Base-by-base conservation (phyloP, 306 rosid genomes). In the Inga leiocalycina region DNA sequence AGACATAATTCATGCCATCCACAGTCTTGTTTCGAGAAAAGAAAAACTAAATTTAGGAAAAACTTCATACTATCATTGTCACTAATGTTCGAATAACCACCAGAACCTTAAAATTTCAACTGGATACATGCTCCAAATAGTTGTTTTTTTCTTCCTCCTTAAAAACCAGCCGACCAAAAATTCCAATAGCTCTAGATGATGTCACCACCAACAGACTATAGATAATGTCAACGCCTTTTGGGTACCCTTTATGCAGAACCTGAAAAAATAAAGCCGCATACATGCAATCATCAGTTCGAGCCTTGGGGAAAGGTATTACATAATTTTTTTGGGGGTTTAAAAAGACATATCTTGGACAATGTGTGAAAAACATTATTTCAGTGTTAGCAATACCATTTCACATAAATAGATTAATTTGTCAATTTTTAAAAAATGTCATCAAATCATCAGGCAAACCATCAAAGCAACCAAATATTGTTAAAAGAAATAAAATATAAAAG, bases 191-290 rank as follows among this genome's bases (percentile, higher is more conserved):
- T 27, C 30, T 27, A 27, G 30, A 27, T 27, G 30, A 27, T 27
- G 30, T 27, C 30, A 27, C 30, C 30, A 27, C 30, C 30, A 27
- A 27, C 30, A 27, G 30, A 93, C 89, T 95, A 52, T 95, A 95
- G 87, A 95, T 89, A 85, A 93, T 87, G 83, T 95, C 97, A 65
- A 93, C 39, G 65, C 99, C 98, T 82, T 93, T 86, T 2, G 97
- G 91, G 77, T 87, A 95, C 89, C 93, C 97, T 67, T 88, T 88
- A 79, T 44, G 85, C 27, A 95, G 86, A 86, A 92, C 98, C 99
- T 95, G 86, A 79, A 70, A 78, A 85, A 82, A 22, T 83, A 11
- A 74, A 74, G 67, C 74, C 74, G 59, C 44, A 77, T 61, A n/a
- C 19, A 59, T 12, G 22, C 71, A 77, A 80, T 57, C 68, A 72